Base-by-base conservation (phyloP, 495 filamentous ascomycete species). In the Aspergillus haitiensis region DNA sequence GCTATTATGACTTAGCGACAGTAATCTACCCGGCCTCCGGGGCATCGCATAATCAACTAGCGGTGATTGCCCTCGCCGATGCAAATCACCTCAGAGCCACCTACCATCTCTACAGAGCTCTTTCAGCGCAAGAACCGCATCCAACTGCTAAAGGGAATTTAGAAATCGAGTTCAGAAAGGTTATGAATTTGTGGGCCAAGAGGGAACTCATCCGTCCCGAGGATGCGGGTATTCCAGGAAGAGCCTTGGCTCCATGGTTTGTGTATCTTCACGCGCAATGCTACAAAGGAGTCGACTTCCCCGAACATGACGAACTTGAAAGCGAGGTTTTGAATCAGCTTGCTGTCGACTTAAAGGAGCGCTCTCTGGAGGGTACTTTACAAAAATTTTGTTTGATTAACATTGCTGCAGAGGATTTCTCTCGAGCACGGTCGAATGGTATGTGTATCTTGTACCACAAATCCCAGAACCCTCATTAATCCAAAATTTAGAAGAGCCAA, bases 61-160 rank as follows among this genome's bases (percentile, higher is more conserved):
- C 91, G 0, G 88, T 97, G 13, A 88, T 97, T 58, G 86, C 90
- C 33, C 79, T 86, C 42, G 86, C 87, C 50, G 87, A 90, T 66
- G 81, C 76, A 15, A 86, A 91, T 59, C 89, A 96, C 68, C 80
- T 97, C 21, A 82, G 89, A 21, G 86, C 91, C 3, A 88, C 91
- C 0, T 97, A 97, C 67, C 86, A 98, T 72, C 81, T 97, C 11
- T 97, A 96, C 66, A 83, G 93, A 53, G 88, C 92, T 15, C 75
- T 93, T 42, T 85, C 86, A 2, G 84, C 86, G 36, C 77, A 85
- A 33, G 81, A 87, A 37, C 90, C 93, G 5, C 86, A 93, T 67
- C 86, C 88, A 6, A 75, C 82, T 7, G 92, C 91, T 2, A 75
- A 80, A 33, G 73, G 73, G 7, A 98, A 97, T 62, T 80, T 98